These are phyloP conservation scores for Lycium barbarum DNA, from an alignment of 257 asterid species.

Conservation along the genomic window DNA sequence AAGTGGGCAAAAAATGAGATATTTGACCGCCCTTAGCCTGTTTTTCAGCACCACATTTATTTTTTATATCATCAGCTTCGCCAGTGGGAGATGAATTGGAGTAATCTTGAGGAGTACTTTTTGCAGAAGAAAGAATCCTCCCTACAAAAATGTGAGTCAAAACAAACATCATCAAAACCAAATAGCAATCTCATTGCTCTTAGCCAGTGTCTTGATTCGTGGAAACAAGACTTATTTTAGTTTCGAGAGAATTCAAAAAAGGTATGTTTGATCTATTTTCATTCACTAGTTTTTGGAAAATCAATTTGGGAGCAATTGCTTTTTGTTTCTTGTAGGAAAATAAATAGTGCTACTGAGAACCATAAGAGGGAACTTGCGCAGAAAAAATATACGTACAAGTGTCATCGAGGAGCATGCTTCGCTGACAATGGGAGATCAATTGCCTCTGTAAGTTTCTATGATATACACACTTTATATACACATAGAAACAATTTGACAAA, in stretches of 20 bases:
- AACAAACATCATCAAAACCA: constrained; percentile 12
- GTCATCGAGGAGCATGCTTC: not conserved
- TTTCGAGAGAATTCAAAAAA: not conserved
- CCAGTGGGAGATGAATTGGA: constrained; percentile 38
- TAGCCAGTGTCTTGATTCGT: not conserved
- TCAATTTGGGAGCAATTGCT: not conserved
- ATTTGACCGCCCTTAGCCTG: constrained; percentile 52
- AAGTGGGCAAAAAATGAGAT: constrained; percentile 92
- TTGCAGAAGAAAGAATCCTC: constrained; percentile 72
- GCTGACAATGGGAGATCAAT: not conserved
- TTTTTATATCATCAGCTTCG: constrained; percentile 45
- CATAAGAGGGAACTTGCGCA: not conserved
- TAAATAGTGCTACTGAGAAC: not conserved
- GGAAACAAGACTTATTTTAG: not conserved
- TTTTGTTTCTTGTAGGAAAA: not conserved
- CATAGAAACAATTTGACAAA: not conserved
- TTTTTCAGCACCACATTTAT: constrained; percentile 34
- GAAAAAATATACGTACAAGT: not conserved
- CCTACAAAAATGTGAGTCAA: constrained; percentile 50
- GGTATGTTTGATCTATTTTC: not conserved
- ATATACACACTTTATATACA: not conserved
- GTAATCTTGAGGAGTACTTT: constrained; percentile 48
- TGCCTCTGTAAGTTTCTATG: not conserved
- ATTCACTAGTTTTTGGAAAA: constrained; percentile 4
- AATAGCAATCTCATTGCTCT: not conserved